These are phyloP conservation scores for Metschnikowia peoriensis DNA, from an alignment of 805 yeast genomes.

Conservation along the genomic window DNA sequence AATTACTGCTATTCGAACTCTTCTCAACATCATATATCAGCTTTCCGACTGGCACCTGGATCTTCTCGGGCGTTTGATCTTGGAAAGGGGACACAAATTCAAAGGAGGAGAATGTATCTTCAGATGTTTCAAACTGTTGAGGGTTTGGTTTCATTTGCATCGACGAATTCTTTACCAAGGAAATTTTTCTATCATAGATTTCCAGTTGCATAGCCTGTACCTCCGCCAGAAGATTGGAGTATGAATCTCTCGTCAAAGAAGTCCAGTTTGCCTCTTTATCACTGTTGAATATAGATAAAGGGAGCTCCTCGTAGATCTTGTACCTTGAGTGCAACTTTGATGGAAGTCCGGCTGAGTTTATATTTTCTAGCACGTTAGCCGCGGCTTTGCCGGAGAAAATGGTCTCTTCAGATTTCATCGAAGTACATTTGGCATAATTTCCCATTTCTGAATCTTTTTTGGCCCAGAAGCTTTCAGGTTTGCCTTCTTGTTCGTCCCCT, in stretches of 20 bases:
- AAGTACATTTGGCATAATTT: neutral
- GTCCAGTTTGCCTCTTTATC: conserved; percentile 27
- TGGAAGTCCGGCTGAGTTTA: conserved; percentile 7
- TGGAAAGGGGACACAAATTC: conserved; percentile 8
- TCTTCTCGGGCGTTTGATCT: neutral
- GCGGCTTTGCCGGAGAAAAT: conserved; percentile 1
- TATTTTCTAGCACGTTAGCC: conserved; percentile 5
- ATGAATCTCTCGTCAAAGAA: conserved; percentile 24
- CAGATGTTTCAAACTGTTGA: conserved; percentile 5
- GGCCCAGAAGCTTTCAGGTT: neutral
- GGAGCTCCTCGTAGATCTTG: conserved; percentile 15
- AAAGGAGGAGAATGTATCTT: conserved; percentile 7
- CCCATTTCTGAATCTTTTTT: neutral
- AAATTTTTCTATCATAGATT: neutral
- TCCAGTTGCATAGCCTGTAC: conserved; percentile 23
- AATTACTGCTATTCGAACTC: conserved; percentile 22
- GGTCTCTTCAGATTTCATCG: neutral
- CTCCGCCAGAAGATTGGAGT: conserved; percentile 24
- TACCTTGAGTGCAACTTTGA: conserved; percentile 13
- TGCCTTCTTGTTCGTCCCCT: neutral
- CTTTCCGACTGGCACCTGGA: neutral
- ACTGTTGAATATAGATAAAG: conserved; percentile 16
- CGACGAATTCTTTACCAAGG: neutral
- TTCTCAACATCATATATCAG: conserved; percentile 7
- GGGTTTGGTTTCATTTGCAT: conserved; percentile 1